Base-by-base conservation (phyloP, 169 alveolate genomes). In the Cyclospora cayetanensis region DNA sequence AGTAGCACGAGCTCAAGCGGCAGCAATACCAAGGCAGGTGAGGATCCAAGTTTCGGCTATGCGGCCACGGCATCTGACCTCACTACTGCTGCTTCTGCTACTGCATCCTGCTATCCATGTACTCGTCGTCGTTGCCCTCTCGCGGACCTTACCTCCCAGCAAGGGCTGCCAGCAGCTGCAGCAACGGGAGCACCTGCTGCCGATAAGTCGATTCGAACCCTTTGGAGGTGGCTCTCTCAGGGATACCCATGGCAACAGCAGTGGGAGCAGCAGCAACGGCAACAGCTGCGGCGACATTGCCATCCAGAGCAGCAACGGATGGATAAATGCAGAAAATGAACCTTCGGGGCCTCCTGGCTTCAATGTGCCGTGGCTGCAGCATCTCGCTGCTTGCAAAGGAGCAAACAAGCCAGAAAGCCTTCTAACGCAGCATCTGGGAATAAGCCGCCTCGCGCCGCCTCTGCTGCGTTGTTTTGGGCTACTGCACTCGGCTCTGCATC, bases 41-140 rank as follows among this genome's bases (percentile, higher is more conserved):
- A n/a, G n/a, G n/a, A n/a, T n/a, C n/a, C n/a, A n/a, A n/a, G n/a
- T 70, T 37, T 70, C 82, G 4, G 82, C 82, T 70, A 70, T 70
- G 82, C 82, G 82, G 82, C 82, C 39, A 52, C 82, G 39, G 22
- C 82, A 34, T 4, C 53, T 70, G 82, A 20, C 34, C 3, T 35
- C 50, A 34, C 52, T 70, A 52, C 39, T 34, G 22, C 53, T 37
- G 82, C 53, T 70, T 70, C n/a, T 35, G 11, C 53, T 18, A 37
- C 31, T 70, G 37, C 82, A 34, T 27, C 55, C 53, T 15, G 29
- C 25, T 70, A 18, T 70, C 37, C 39, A 37, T 70, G 82, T 52
- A 31, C 53, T 15, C 82, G 37, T 70, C 34, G 52, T 35, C 4
- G 7, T 31, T 39, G 4, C 82, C 3, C 82, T 70, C 53, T 70